Percentiles rank a stretch among this genome's conserved stretches.
These are phyloP conservation scores for Microstegium vimineum DNA, from an alignment of 176 grass and related monocot species.

Conservation along the genomic window DNA sequence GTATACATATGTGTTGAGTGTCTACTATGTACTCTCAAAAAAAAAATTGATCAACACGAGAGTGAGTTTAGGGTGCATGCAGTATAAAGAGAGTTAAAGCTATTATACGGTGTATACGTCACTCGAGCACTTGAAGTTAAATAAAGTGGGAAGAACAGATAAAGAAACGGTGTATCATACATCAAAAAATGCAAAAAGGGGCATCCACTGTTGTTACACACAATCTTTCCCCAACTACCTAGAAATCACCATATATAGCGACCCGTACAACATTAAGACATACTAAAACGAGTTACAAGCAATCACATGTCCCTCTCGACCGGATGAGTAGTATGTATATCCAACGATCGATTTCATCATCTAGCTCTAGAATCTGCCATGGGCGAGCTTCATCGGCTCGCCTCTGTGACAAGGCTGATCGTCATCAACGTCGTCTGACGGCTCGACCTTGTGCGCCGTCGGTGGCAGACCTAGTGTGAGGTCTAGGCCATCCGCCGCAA, in stretches of 20 bases:
- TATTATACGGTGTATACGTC: background rate
- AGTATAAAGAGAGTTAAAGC: no score
- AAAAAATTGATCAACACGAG: background rate
- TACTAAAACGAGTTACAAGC: background rate
- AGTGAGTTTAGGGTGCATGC: background rate
- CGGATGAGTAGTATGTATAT: background rate
- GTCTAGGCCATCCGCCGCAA: conserved; percentile 28
- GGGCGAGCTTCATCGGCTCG: conserved; percentile 11
- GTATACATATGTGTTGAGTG: no score
- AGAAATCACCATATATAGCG: background rate
- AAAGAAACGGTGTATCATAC: background rate
- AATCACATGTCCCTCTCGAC: background rate
- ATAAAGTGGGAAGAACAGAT: background rate
- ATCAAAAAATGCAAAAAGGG: background rate
- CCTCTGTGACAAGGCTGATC: background rate
- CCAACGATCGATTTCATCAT: background rate
- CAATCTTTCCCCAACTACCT: conserved; percentile 3
- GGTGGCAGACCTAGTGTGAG: conserved; percentile 42
- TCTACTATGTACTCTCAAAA: background rate
- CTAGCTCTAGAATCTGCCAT: conserved; percentile 3
- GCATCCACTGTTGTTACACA: conserved; percentile 20
- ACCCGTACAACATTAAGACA: background rate
- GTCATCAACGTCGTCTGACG: conserved; percentile 1
- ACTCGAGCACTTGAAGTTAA: background rate
- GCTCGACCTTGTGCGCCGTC: background rate